Conservation (phyloP, 1,139 yeast genomes). For the Taphrina populina region DNA sequence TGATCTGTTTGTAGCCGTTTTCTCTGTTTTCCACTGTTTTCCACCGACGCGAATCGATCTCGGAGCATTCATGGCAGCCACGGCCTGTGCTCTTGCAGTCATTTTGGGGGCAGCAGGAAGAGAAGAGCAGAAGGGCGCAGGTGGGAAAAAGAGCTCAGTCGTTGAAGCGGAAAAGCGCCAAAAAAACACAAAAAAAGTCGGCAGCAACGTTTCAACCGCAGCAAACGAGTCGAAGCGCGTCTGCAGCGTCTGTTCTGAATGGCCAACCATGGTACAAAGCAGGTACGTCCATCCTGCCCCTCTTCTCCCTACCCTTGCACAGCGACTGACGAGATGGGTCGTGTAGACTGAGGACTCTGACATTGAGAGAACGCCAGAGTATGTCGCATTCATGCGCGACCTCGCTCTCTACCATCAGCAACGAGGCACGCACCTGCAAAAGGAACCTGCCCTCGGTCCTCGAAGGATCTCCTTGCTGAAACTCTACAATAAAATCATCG, state of each 20-base stretch:
- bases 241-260: not conserved
- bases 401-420: constrained; percentile 34
- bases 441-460: constrained; percentile 36
- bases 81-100: constrained; percentile 28
- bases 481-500: constrained; percentile 36
- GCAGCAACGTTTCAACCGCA: no score
- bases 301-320: not conserved
- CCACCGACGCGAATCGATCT: constrained; percentile 24
- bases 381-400: constrained; percentile 32
- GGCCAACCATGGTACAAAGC: constrained; percentile 16
- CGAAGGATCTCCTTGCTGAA: constrained; percentile 35
- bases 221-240: no score
- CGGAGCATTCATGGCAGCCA: constrained; percentile 19
- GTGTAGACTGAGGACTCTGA: constrained; percentile 35
- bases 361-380: constrained; percentile 36
- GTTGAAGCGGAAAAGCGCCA: no score
- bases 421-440: constrained; percentile 34
- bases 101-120: constrained; percentile 6
- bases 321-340: not conserved
- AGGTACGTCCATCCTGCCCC: not conserved
- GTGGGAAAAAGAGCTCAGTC: no score
- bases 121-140: no score
- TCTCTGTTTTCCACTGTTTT: constrained; percentile 27
- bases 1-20: constrained; percentile 26
- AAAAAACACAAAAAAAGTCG: no score